Evolutionary conservation across 2,329 filamentous ascomycete genomes (phyloP).

Genomic region (Anisogramma anomala): DNA sequence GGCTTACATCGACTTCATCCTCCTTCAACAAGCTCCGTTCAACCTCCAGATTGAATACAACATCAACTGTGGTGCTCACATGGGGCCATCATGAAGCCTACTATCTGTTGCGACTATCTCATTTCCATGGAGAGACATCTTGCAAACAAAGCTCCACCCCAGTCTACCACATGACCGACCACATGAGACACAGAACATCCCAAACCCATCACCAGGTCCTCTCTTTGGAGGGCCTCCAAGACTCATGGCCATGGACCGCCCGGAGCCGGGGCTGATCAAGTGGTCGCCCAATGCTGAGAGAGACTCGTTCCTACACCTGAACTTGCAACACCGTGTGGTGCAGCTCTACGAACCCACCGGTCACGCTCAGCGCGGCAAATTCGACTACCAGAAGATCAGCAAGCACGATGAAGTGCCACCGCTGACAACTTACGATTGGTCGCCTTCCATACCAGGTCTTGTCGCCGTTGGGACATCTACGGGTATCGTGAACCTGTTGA

Average conservation of each 20-base stretch:
- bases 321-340: constrained; percentile 50
- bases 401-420: constrained; percentile 53
- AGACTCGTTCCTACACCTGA: constrained; percentile 54
- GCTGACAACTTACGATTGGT: constrained; percentile 57
- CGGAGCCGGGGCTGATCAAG: constrained; percentile 51
- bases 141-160: background rate
- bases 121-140: background rate
- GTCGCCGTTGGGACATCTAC: constrained; percentile 65
- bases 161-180: background rate
- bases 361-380: constrained; percentile 42
- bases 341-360: constrained; percentile 53
- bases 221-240: background rate
- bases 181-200: background rate
- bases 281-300: constrained; percentile 50
- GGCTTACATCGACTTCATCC: too few relatives aligned
- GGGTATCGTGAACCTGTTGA: constrained; percentile 63
- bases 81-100: background rate
- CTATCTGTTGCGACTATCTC: background rate
- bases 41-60: too few relatives aligned
- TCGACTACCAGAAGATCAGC: constrained; percentile 45
- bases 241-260: constrained; percentile 37
- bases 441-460: constrained; percentile 48
- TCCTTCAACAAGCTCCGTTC: background rate
- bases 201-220: background rate
- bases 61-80: background rate